phyloP scores from a whole-genome alignment of 345 rosid genomes.

The Arabidopsis thaliana region TAIR10.1 NC_003075.7:9164001-9164500 shows the following conservation, averaged over 20 bases:
- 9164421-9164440: neutral
- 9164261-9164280: neutral
- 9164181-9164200: neutral
- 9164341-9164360: neutral
- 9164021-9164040: neutral
- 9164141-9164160: too few relatives aligned
- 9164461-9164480: neutral
- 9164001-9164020: neutral
- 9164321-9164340: neutral
- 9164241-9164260: neutral
- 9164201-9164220: neutral
- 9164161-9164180: neutral
- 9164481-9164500: neutral
- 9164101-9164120: too few relatives aligned
- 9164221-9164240: neutral
- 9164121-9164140: too few relatives aligned
- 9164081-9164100: too few relatives aligned
- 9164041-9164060: too few relatives aligned
- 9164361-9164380: neutral
- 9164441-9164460: neutral
- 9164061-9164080: too few relatives aligned
- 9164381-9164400: conserved; percentile 15
- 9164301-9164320: neutral
- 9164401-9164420: neutral
- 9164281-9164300: neutral